A percentile compares a stretch with the other conserved stretches of the same genome.
These are phyloP conservation scores for Jamesozyma lodderae DNA, from an alignment of 805 yeast species.

Conservation along the genomic window DNA sequence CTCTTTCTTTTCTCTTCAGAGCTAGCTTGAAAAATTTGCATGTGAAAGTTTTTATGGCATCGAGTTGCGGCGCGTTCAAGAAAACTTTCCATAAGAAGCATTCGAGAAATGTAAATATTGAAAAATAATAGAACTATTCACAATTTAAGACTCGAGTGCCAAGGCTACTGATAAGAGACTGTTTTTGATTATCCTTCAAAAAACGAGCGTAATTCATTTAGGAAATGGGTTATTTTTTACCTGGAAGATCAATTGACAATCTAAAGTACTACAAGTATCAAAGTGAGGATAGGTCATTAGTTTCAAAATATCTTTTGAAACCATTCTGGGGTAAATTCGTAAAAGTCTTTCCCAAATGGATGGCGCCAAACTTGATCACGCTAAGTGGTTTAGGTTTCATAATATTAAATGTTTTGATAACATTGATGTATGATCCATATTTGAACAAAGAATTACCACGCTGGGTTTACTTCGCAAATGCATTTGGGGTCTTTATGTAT, in stretches of 20 bases:
- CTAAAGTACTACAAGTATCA: constrained; percentile 53
- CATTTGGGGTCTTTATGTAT: constrained; percentile 75
- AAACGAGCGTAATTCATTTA: no score
- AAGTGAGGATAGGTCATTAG: constrained; percentile 72
- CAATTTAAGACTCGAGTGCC: no score
- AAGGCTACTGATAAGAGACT: no score
- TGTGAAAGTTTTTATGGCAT: no score
- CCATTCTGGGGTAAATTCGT: constrained; percentile 76
- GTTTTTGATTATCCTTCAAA: not conserved
- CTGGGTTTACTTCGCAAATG: constrained; percentile 73
- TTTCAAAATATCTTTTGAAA: constrained; percentile 66
- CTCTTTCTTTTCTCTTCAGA: no score
- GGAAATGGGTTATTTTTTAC: constrained; percentile 59
- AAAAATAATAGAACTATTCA: no score
- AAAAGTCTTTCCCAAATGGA: constrained; percentile 63
- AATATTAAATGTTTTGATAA: constrained; percentile 50
- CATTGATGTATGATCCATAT: constrained; percentile 65
- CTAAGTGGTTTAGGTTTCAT: constrained; percentile 72
- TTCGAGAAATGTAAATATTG: no score
- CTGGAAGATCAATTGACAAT: constrained; percentile 41
- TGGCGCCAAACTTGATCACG: constrained; percentile 92
- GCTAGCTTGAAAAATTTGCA: no score
- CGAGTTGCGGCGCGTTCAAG: no score
- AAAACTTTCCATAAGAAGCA: no score
- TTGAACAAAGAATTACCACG: constrained; percentile 51